Evolutionary conservation across 2,329 filamentous ascomycete genomes (phyloP).

Genomic region (Epicoccum sorghinum): DNA sequence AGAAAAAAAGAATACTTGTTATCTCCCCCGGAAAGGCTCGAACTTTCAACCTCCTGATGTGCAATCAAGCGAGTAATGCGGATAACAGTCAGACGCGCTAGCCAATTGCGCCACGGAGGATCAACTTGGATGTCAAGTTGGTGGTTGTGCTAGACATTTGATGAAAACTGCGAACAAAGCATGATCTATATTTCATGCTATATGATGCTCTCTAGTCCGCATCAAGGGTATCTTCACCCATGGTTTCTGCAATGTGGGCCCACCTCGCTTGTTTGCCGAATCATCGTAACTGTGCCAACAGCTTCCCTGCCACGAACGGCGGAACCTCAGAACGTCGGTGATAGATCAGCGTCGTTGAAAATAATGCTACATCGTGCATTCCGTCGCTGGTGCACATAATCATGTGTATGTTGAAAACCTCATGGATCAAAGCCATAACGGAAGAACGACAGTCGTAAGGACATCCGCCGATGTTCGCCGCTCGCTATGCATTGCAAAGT

Average conservation of each 20-base stretch:
- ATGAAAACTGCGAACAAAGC: slow-evolving; percentile 11
- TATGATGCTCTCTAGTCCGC: neutral
- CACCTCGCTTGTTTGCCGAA: too few species aligned
- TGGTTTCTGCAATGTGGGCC: too few species aligned
- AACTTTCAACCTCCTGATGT: slow-evolving; percentile 43
- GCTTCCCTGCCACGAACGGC: neutral
- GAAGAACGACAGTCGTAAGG: too few species aligned
- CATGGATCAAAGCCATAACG: too few species aligned
- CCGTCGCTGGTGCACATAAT: too few species aligned
- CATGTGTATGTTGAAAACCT: too few species aligned
- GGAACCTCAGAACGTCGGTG: too few species aligned
- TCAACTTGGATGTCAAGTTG: slow-evolving; percentile 20
- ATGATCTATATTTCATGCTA: neutral
- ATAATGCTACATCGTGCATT: too few species aligned
- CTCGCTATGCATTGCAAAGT: slow-evolving; percentile 15
- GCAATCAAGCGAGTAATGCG: slow-evolving; percentile 16
- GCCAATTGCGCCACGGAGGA: slow-evolving; percentile 58
- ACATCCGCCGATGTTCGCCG: neutral
- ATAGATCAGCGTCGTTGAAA: too few species aligned
- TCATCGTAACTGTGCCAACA: too few species aligned
- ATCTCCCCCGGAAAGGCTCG: slow-evolving; percentile 42
- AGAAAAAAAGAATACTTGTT: slow-evolving; percentile 7
- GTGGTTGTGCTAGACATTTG: neutral
- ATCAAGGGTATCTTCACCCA: too few species aligned
- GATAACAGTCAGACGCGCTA: slow-evolving; percentile 68